Conservation (phyloP, 2,329 filamentous ascomycete genomes). For the Emericellopsis atlantica region DNA sequence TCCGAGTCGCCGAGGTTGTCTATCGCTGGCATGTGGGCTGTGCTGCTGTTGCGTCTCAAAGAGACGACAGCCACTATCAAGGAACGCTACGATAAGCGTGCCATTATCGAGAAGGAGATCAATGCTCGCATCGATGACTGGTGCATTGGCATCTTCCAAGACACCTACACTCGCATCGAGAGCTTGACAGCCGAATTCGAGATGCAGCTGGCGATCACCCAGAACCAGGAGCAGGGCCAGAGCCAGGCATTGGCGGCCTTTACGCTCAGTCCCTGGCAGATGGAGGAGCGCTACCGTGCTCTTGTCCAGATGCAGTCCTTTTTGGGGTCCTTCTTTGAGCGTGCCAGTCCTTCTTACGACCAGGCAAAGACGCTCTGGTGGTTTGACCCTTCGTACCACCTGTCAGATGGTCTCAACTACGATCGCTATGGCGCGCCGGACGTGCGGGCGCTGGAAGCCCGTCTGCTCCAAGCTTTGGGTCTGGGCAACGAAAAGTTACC, state of each 20-base stretch:
- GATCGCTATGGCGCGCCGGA: slow-evolving; percentile 3
- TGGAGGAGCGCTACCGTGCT: slow-evolving; percentile 4
- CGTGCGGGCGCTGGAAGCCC: not conserved
- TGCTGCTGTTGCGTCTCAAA: slow-evolving; percentile 2
- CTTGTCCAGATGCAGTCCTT: slow-evolving; percentile 3
- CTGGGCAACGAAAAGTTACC: slow-evolving; percentile 1
- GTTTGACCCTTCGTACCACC: slow-evolving; percentile 3
- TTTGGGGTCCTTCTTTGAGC: slow-evolving; percentile 2
- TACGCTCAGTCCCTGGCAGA: slow-evolving; percentile 2
- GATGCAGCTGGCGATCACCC: slow-evolving; percentile 4
- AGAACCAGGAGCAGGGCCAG: not conserved
- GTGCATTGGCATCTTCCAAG: slow-evolving; percentile 2
- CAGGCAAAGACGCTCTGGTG: slow-evolving; percentile 2
- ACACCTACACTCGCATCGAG: not conserved
- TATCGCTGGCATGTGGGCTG: slow-evolving; percentile 1
- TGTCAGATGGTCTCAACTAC: slow-evolving; percentile 3
- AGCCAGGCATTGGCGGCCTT: not conserved
- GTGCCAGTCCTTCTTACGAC: slow-evolving; percentile 3
- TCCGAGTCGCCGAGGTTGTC: slow-evolving; percentile 3
- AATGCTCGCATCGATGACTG: slow-evolving; percentile 2
- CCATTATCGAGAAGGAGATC: slow-evolving; percentile 3
- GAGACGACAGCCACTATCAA: not conserved
- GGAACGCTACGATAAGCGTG: slow-evolving; percentile 2
- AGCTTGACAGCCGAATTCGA: slow-evolving; percentile 2
- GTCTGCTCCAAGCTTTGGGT: slow-evolving; percentile 1